phyloP scores from a whole-genome alignment of 2,329 filamentous ascomycete species.

The Orbilia ellipsospora region DNA sequence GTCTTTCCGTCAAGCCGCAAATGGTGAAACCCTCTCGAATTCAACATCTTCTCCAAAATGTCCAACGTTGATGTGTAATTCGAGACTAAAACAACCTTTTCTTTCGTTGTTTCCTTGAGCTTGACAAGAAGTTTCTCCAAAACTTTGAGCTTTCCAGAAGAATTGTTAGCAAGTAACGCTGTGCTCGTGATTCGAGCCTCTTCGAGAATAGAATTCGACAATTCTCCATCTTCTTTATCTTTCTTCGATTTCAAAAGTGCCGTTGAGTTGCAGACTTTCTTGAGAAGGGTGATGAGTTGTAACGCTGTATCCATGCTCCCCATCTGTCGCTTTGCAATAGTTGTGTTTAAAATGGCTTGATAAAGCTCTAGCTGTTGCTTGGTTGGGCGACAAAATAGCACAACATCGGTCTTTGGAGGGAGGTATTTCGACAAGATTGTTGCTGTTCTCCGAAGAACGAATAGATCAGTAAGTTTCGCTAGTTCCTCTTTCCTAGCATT shows the following conservation, averaged over 20 bases:
- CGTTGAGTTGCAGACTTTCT: slow-evolving; percentile 79
- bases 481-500: slow-evolving; percentile 72
- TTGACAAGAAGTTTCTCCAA: slow-evolving; percentile 74
- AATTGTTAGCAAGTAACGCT: slow-evolving; percentile 62
- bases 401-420: slow-evolving; percentile 74
- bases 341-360: slow-evolving; percentile 72
- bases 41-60: slow-evolving; percentile 72
- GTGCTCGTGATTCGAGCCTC: slow-evolving; percentile 52
- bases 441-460: slow-evolving; percentile 74
- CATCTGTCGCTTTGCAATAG: slow-evolving; percentile 71
- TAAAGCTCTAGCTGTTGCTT: slow-evolving; percentile 71
- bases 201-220: slow-evolving; percentile 64
- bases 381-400: slow-evolving; percentile 74
- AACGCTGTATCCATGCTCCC: slow-evolving; percentile 73
- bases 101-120: slow-evolving; percentile 71
- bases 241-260: slow-evolving; percentile 68
- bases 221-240: slow-evolving; percentile 63
- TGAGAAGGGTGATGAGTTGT: slow-evolving; percentile 77
- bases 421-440: slow-evolving; percentile 75
- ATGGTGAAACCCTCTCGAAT: slow-evolving; percentile 71
- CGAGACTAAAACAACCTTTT: slow-evolving; percentile 80
- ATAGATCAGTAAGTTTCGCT: slow-evolving; percentile 70
- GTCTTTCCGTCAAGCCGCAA: slow-evolving; percentile 77
- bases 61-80: slow-evolving; percentile 80
- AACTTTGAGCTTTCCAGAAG: slow-evolving; percentile 71